These are phyloP conservation scores for Calonectria crousiana DNA, from an alignment of 2,329 filamentous ascomycete genomes.

Conservation along the genomic window DNA sequence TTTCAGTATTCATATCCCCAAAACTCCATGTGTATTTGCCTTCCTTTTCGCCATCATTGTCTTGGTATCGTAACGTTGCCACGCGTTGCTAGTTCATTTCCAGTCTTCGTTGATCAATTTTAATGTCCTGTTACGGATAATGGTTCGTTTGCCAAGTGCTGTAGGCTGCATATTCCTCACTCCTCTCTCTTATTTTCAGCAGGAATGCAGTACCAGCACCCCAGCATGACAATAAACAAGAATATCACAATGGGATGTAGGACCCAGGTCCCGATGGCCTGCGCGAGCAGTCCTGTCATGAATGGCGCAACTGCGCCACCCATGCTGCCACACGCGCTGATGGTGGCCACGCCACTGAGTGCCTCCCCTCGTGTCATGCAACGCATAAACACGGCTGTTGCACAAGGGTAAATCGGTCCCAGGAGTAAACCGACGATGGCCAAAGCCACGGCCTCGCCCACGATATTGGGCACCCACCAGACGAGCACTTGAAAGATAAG, in stretches of 20 bases:
- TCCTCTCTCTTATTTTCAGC: slow-evolving; percentile 69
- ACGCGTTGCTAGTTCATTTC: neutral
- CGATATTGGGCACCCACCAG: slow-evolving; percentile 82
- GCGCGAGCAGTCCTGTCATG: slow-evolving; percentile 72
- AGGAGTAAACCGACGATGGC: slow-evolving; percentile 80
- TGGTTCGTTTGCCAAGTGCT: too few relatives aligned
- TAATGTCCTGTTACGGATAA: neutral
- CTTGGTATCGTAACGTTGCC: neutral
- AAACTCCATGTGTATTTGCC: neutral
- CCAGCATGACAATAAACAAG: slow-evolving; percentile 73
- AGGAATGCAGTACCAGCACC: slow-evolving; percentile 74
- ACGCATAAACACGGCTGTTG: slow-evolving; percentile 72
- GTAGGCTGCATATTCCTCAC: slow-evolving; percentile 43
- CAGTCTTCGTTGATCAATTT: neutral
- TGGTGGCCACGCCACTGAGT: slow-evolving; percentile 74
- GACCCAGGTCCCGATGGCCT: slow-evolving; percentile 72
- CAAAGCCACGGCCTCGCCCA: slow-evolving; percentile 76
- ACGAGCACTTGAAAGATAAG: slow-evolving; percentile 79
- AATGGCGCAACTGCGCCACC: slow-evolving; percentile 78
- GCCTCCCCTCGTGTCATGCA: slow-evolving; percentile 70
- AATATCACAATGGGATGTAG: slow-evolving; percentile 76
- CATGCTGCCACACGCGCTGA: slow-evolving; percentile 76
- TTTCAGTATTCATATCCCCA: neutral
- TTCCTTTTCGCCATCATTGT: neutral
- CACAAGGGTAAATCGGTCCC: slow-evolving; percentile 84